A percentile compares a stretch with the other conserved stretches of the same genome.
Evolutionary conservation across 208 protist species (phyloP).

Genomic region (Leishmania tarentolae): DNA sequence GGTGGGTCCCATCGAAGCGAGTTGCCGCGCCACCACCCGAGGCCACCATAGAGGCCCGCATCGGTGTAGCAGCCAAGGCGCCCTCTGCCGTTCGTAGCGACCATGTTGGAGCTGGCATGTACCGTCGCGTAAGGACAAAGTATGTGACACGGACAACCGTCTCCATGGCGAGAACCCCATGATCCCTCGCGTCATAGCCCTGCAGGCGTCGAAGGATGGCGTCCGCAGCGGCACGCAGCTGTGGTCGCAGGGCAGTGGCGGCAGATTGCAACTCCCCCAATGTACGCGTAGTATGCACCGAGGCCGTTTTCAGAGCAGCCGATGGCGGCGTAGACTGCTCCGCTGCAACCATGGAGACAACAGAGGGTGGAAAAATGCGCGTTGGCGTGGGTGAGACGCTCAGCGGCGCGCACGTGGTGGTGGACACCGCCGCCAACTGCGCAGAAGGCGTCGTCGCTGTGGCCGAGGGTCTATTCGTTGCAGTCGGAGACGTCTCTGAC

Average conservation of each 20-base stretch:
- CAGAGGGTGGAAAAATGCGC: slow-evolving; percentile 13
- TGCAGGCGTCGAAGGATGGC: slow-evolving; percentile 57
- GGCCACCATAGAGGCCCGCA: slow-evolving; percentile 23
- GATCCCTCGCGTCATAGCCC: slow-evolving; percentile 58
- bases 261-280: slow-evolving; percentile 13
- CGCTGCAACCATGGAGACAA: not conserved
- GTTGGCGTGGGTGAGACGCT: slow-evolving; percentile 3
- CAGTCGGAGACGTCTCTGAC: not conserved
- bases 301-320: not conserved
- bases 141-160: slow-evolving; percentile 57
- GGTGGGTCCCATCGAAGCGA: not conserved
- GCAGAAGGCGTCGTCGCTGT: not conserved
- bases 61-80: slow-evolving; percentile 24
- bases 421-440: not conserved
- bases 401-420: not conserved
- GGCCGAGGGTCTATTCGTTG: not conserved
- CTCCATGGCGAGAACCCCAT: slow-evolving; percentile 69
- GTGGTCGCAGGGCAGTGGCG: slow-evolving; percentile 9
- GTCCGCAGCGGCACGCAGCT: slow-evolving; percentile 39
- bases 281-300: slow-evolving; percentile 6
- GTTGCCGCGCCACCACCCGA: not conserved
- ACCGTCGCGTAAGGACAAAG: slow-evolving; percentile 38
- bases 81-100: slow-evolving; percentile 29
- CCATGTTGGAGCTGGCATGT: slow-evolving; percentile 23
- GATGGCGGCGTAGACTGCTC: not conserved